Conservation (phyloP, 2,329 filamentous ascomycete species). For the Aureobasidium melanogenum region DNA sequence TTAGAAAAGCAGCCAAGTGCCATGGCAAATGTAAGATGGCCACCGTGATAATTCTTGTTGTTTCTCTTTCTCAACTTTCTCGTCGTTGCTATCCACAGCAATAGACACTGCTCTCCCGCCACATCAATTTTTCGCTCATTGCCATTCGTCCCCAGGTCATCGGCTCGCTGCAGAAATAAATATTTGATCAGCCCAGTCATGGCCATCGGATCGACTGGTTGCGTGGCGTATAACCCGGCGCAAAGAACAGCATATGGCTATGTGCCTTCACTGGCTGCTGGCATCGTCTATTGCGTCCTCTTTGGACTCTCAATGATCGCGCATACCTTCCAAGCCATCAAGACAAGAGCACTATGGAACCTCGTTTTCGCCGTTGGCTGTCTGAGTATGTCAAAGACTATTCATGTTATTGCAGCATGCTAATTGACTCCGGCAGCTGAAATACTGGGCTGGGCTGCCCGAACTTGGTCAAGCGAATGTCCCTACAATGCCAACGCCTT, state of each 20-base stretch:
- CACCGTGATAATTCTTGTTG: background rate
- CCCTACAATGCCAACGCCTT: constrained; percentile 29
- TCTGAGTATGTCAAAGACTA: background rate
- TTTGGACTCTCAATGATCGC: constrained; percentile 12
- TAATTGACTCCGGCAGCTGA: background rate
- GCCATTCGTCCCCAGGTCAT: background rate
- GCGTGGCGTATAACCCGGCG: constrained; percentile 6
- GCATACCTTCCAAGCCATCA: constrained; percentile 10
- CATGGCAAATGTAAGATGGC: background rate
- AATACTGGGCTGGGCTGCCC: constrained; percentile 12
- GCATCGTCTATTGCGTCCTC: constrained; percentile 13
- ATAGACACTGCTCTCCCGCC: background rate
- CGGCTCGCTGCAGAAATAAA: background rate
- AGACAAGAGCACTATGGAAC: constrained; percentile 11
- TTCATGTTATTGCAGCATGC: background rate
- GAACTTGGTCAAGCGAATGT: constrained; percentile 7
- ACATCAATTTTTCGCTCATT: background rate
- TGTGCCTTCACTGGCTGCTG: constrained; percentile 11
- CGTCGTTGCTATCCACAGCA: background rate
- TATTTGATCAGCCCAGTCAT: background rate
- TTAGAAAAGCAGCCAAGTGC: background rate
- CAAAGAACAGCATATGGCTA: constrained; percentile 12
- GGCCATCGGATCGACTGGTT: constrained; percentile 12
- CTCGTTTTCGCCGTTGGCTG: constrained; percentile 10
- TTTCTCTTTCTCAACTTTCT: background rate